Evolutionary conservation across 495 filamentous ascomycete species (phyloP).

Genomic region (Tuber indicum): DNA sequence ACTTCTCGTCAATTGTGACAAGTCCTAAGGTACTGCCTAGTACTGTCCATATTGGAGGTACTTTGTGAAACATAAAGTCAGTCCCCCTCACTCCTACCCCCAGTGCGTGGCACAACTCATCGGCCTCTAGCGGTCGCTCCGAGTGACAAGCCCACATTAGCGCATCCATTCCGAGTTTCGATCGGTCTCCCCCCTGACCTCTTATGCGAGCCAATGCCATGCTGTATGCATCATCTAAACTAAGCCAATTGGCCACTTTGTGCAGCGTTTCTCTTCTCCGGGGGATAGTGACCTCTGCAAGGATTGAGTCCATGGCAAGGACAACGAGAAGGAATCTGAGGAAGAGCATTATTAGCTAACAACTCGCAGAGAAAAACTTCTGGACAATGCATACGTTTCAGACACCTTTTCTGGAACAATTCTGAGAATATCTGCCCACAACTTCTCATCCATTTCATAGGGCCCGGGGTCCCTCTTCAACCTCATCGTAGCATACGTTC

Average conservation of each 20-base stretch:
- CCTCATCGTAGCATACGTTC: not conserved
- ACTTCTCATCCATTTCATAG: not conserved
- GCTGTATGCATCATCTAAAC: not conserved
- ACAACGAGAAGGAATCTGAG: not conserved
- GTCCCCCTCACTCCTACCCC: not conserved
- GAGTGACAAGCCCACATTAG: not conserved
- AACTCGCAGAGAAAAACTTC: not conserved
- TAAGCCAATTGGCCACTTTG: not conserved
- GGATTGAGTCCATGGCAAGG: not conserved
- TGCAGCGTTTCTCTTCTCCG: not conserved
- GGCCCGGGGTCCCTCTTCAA: not conserved
- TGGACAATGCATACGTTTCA: not conserved
- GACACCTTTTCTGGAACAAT: not conserved
- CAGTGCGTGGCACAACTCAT: not conserved
- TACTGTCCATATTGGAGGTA: not conserved
- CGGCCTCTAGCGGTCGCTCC: not conserved
- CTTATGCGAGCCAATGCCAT: not conserved
- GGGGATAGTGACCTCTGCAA: not conserved
- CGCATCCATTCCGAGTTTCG: not conserved
- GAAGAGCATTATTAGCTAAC: not conserved
- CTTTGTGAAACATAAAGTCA: not conserved
- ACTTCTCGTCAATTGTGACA: not conserved
- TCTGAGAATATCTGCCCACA: not conserved
- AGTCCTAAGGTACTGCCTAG: not conserved
- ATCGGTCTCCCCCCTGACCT: not conserved